phyloP scores from a whole-genome alignment of 148 eudicot genomes.

The Vaccinium myrtillus region DNA sequence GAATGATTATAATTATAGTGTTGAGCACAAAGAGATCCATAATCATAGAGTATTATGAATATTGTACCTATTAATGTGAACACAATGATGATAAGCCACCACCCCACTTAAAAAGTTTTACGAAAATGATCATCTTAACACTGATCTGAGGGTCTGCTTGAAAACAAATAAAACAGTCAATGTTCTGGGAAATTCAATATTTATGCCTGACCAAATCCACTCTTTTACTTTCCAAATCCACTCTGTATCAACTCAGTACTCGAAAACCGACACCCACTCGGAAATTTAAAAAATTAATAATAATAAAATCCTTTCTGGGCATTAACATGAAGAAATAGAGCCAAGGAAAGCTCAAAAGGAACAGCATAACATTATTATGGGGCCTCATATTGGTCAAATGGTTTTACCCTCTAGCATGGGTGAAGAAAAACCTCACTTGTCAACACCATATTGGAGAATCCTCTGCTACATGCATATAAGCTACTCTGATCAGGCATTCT shows the following conservation, averaged over 20 bases:
- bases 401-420: not conserved
- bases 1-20: not conserved
- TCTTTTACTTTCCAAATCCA: too few relatives aligned
- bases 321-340: not conserved
- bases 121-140: not conserved
- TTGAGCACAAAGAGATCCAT: not conserved
- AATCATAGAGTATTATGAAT: not conserved
- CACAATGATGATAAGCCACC: not conserved
- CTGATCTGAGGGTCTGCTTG: not conserved
- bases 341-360: not conserved
- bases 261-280: not conserved
- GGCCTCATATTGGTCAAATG: not conserved
- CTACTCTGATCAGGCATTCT: not conserved
- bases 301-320: not conserved
- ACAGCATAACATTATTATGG: not conserved
- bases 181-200: too few relatives aligned
- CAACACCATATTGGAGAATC: not conserved
- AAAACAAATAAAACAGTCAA: not conserved
- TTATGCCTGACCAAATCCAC: too few relatives aligned
- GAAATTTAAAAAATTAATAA: not conserved
- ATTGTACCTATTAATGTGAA: not conserved
- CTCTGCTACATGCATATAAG: not conserved
- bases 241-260: too few relatives aligned
- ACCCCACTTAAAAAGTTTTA: not conserved
- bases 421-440: conserved; percentile 3